Conservation (phyloP, 78 protist genomes). For the Tieghemostelium lacteum region DNA sequence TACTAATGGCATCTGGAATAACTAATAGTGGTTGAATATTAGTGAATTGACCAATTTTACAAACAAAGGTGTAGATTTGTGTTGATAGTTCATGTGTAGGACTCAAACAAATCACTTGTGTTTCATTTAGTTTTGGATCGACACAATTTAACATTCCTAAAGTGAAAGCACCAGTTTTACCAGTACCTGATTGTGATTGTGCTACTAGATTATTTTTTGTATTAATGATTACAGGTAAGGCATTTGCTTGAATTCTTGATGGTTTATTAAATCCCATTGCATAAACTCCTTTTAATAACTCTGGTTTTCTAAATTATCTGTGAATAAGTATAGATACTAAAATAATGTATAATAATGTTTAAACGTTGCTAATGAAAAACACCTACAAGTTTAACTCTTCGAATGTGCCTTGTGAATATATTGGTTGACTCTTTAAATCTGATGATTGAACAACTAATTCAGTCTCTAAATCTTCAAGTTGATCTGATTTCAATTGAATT, state of each 20-base stretch:
- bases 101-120: slow-evolving; percentile 80
- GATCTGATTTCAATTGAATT: too few species aligned
- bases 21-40: slow-evolving; percentile 31
- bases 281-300: slow-evolving; percentile 76
- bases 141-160: slow-evolving; percentile 84
- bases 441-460: too few species aligned
- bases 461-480: too few species aligned
- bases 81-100: slow-evolving; percentile 86
- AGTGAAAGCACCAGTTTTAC: slow-evolving; percentile 95
- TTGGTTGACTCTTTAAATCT: too few species aligned
- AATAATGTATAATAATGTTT: too few species aligned
- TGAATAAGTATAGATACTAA: too few species aligned
- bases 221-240: slow-evolving; percentile 85
- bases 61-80: slow-evolving; percentile 57
- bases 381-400: too few species aligned
- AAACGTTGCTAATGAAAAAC: too few species aligned
- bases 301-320: slow-evolving; percentile 17
- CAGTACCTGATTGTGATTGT: slow-evolving; percentile 97
- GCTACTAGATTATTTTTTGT: slow-evolving; percentile 82
- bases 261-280: slow-evolving; percentile 86
- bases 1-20: slow-evolving; percentile 26
- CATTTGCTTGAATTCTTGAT: slow-evolving; percentile 82
- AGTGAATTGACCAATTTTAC: slow-evolving; percentile 40
- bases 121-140: slow-evolving; percentile 15
- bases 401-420: too few species aligned